Evolutionary conservation across 139 green algal genomes (phyloP), one percentile per base, ranked within the genome.

Genomic region (Coccomyxa sp.): DNA sequence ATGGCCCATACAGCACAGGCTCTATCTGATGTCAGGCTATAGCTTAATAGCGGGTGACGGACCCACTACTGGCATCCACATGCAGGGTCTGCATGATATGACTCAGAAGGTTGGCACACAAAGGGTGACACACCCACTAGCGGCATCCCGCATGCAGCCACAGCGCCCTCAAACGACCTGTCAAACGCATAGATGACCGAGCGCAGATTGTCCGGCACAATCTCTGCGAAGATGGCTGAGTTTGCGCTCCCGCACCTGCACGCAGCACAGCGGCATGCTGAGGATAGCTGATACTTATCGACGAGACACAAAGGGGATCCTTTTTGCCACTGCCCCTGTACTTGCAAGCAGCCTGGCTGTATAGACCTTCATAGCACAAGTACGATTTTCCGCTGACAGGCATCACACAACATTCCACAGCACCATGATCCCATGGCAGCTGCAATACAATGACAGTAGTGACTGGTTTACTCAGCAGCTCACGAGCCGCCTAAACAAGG

Each of bases 151-250:
- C 85, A 92, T 0, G 88, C 85, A 0, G 82, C 88, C 8, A 94
- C 72, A 0, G 87, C 88, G 31, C 83, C 84, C 35, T 90, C 89
- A 39, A 94, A 95, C 31, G 78, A 83, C 31, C 93, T 78, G 83
- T 97, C 93, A 69, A 97, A 94, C 0, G 93, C 93, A 73, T 94
- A 97, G 12, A 97, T 88, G 36, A 82, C 88, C 10, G 69, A 86
- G 39, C 92, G 83, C 78, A 92, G 76, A 54, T 89, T 50, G 64
- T 92, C 88, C 16, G 93, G 92, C n/a, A 97, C 92, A 27, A 96
- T 87, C 68, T 97, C 93, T 8, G 93, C 88, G 76, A 97, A 96
- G 38, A 97, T 93, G 27, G 93, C 92, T 27, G 71, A 87, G 85
- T 97, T 97, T 80, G 89, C 89, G 37, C 76, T 82, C 12, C 88